Evolutionary conservation across 2,329 filamentous ascomycete species (phyloP).

Genomic region (Diaporthe amygdali): DNA sequence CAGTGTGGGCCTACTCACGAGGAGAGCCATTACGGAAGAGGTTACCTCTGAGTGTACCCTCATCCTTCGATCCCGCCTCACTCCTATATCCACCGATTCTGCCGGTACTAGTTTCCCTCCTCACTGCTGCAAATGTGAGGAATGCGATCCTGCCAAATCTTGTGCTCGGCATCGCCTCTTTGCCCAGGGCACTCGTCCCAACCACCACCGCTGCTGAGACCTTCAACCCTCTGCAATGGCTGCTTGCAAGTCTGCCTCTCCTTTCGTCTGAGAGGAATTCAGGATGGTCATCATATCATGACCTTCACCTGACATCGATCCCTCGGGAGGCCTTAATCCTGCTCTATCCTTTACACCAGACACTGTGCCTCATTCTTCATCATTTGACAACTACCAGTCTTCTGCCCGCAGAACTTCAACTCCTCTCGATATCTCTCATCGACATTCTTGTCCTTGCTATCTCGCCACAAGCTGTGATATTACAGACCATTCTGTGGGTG

Average conservation of each 20-base stretch:
- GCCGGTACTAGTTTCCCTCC: slow-evolving; percentile 77
- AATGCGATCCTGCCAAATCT: slow-evolving; percentile 77
- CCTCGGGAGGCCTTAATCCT: slow-evolving; percentile 36
- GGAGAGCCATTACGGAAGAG: slow-evolving; percentile 34
- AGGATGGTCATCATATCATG: slow-evolving; percentile 30
- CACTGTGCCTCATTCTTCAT: slow-evolving; percentile 74
- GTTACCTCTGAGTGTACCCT: slow-evolving; percentile 61
- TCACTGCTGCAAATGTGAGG: slow-evolving; percentile 68
- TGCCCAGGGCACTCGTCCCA: slow-evolving; percentile 77
- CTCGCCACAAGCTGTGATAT: slow-evolving; percentile 83
- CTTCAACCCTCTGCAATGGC: slow-evolving; percentile 78
- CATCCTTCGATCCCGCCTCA: slow-evolving; percentile 88
- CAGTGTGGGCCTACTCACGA: slow-evolving; percentile 51
- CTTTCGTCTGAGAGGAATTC: slow-evolving; percentile 46
- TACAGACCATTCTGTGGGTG: slow-evolving; percentile 85
- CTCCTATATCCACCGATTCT: slow-evolving; percentile 84
- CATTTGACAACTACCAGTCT: slow-evolving; percentile 89
- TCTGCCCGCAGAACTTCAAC: slow-evolving; percentile 83
- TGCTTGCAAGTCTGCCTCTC: slow-evolving; percentile 74
- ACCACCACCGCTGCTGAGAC: slow-evolving; percentile 60
- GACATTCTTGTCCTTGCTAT: slow-evolving; percentile 78
- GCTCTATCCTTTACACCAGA: slow-evolving; percentile 84
- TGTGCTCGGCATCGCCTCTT: slow-evolving; percentile 77
- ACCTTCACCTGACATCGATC: slow-evolving; percentile 4
- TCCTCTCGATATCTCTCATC: slow-evolving; percentile 82